These are phyloP conservation scores for Aspergillus latus DNA, from an alignment of 2,329 filamentous ascomycete genomes.

Conservation along the genomic window DNA sequence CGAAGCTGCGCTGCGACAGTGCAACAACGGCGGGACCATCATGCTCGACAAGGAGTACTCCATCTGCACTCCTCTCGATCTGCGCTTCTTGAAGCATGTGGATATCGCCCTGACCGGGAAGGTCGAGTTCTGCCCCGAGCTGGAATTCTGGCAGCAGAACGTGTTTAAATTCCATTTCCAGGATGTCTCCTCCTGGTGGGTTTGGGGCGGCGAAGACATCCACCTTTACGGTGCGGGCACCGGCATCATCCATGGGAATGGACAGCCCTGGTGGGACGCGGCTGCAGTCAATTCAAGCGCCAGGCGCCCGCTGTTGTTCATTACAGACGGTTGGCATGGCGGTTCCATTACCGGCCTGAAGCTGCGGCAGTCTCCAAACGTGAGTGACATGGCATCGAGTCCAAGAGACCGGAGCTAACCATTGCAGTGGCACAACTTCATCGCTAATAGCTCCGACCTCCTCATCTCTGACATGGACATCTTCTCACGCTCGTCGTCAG, in stretches of 20 bases:
- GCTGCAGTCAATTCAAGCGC: conserved; percentile 58
- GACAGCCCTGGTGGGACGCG: conserved; percentile 64
- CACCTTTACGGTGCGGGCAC: conserved; percentile 66
- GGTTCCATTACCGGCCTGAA: conserved; percentile 61
- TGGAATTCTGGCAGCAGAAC: conserved; percentile 66
- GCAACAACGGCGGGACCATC: conserved; percentile 64
- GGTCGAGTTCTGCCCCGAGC: conserved; percentile 64
- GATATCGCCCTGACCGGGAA: conserved; percentile 59
- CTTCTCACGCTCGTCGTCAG: conserved; percentile 19
- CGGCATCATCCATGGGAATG: conserved; percentile 57
- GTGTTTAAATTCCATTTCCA: conserved; percentile 65
- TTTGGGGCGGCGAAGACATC: conserved; percentile 65
- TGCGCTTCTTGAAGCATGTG: conserved; percentile 63
- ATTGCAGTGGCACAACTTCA: conserved; percentile 58
- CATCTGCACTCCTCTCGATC: conserved; percentile 63
- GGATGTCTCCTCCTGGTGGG: conserved; percentile 66
- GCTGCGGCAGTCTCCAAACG: conserved; percentile 58
- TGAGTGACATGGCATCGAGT: background rate
- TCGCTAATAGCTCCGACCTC: conserved; percentile 65
- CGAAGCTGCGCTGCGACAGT: conserved; percentile 55
- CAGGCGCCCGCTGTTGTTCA: conserved; percentile 59
- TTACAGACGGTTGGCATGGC: conserved; percentile 56
- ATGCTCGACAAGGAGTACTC: conserved; percentile 61
- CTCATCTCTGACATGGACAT: conserved; percentile 64
- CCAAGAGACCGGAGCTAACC: background rate